phyloP scores from a whole-genome alignment of 2,329 filamentous ascomycete species.

The Phoma sp. region DNA sequence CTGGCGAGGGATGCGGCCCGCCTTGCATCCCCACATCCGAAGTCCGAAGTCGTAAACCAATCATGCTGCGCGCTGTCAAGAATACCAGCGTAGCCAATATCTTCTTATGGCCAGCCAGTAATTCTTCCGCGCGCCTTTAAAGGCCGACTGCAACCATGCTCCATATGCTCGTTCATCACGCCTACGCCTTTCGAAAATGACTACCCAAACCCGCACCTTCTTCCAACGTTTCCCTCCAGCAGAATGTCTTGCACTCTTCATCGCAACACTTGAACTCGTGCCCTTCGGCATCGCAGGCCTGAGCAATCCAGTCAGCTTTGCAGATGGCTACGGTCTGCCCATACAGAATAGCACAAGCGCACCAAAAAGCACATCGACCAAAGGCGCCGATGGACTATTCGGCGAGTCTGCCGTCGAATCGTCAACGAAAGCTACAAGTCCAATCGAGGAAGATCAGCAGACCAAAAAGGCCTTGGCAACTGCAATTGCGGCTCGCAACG shows the following conservation, averaged over 20 bases:
- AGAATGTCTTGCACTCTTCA: slow-evolving; percentile 32
- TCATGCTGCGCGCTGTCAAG: not conserved
- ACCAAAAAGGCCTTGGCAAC: slow-evolving; percentile 31
- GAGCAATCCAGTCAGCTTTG: slow-evolving; percentile 23
- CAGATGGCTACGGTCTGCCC: slow-evolving; percentile 27
- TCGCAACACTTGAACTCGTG: slow-evolving; percentile 30
- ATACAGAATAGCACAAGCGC: slow-evolving; percentile 7
- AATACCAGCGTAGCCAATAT: not conserved
- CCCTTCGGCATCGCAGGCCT: slow-evolving; percentile 30
- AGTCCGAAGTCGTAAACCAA: slow-evolving; percentile 13
- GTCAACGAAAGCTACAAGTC: not conserved
- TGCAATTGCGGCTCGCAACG: slow-evolving; percentile 32
- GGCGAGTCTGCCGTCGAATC: slow-evolving; percentile 1
- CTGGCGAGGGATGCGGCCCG: not conserved
- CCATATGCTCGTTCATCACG: no score
- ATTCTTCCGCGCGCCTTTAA: not conserved
- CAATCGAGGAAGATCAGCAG: slow-evolving; percentile 19
- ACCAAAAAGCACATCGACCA: not conserved
- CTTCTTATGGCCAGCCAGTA: not conserved
- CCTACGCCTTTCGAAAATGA: slow-evolving; percentile 13
- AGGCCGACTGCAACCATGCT: not conserved
- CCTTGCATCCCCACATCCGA: slow-evolving; percentile 16
- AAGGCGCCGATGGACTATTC: slow-evolving; percentile 1
- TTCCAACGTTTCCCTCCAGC: slow-evolving; percentile 30
- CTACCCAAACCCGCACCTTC: slow-evolving; percentile 22